Percentiles rank a stretch among this genome's conserved stretches.
Conservation (phyloP, 2,329 filamentous ascomycete genomes). For the Didymella glomerata region DNA sequence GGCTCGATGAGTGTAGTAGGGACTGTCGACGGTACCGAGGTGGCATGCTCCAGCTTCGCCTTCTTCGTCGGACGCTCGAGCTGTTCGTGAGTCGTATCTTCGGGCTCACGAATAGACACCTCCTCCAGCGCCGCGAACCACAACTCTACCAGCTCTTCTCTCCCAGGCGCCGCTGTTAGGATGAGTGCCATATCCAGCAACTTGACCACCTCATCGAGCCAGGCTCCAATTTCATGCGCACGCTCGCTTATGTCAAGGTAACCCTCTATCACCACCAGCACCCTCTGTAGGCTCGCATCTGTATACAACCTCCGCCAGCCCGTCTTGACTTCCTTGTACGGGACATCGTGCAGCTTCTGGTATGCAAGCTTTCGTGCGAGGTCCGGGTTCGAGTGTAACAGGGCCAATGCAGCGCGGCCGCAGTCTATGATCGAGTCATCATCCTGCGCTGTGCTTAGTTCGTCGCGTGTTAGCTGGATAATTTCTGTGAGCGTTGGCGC, state of each 20-base stretch:
- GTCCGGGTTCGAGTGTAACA: slow-evolving; percentile 52
- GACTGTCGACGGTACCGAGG: slow-evolving; percentile 28
- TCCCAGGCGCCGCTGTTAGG: slow-evolving; percentile 62
- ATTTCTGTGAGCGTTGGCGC: slow-evolving; percentile 38
- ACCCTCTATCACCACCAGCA: slow-evolving; percentile 48
- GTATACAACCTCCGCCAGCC: slow-evolving; percentile 77
- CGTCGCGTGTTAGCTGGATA: slow-evolving; percentile 33
- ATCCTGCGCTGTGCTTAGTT: slow-evolving; percentile 32
- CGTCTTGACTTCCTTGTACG: slow-evolving; percentile 70
- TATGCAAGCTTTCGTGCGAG: slow-evolving; percentile 68
- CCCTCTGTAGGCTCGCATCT: slow-evolving; percentile 72
- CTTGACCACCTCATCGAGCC: slow-evolving; percentile 68
- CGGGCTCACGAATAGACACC: slow-evolving; percentile 3
- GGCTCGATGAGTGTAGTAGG: slow-evolving; percentile 16
- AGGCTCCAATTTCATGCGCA: slow-evolving; percentile 37
- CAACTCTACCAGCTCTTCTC: slow-evolving; percentile 52
- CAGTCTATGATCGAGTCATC: slow-evolving; percentile 51
- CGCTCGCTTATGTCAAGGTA: slow-evolving; percentile 4
- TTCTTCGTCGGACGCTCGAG: slow-evolving; percentile 29
- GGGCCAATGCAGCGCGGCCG: slow-evolving; percentile 50
- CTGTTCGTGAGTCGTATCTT: not conserved
- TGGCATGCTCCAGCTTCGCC: slow-evolving; percentile 19
- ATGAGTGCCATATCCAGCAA: slow-evolving; percentile 80
- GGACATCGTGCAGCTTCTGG: slow-evolving; percentile 73
- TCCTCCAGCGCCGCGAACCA: slow-evolving; percentile 61